Conservation (phyloP, 129 eudicot species). For the Sambucus nigra region DNA sequence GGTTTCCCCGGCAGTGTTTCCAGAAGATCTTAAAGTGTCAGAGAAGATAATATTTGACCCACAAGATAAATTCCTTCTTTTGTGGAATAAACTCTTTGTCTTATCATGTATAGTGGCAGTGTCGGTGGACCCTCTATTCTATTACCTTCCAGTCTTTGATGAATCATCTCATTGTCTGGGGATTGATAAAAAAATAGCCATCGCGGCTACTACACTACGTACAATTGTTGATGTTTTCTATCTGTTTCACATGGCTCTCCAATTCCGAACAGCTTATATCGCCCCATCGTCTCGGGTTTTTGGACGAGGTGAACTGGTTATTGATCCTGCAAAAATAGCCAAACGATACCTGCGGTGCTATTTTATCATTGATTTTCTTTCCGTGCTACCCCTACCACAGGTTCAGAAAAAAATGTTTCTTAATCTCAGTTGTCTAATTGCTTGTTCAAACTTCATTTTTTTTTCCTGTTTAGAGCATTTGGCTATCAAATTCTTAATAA, state of each 20-base stretch:
- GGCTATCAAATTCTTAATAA: too few relatives aligned
- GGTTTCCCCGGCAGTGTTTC: conserved; percentile 66
- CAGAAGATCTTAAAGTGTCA: conserved; percentile 83
- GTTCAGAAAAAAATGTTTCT: conserved; percentile 19
- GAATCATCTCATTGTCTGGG: conserved; percentile 40
- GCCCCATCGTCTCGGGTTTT: conserved; percentile 93
- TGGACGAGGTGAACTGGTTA: conserved; percentile 94
- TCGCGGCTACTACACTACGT: conserved; percentile 59
- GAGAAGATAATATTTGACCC: conserved; percentile 81
- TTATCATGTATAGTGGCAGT: conserved; percentile 70
- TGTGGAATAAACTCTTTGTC: conserved; percentile 63
- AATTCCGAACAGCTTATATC: conserved; percentile 80
- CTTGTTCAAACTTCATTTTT: too few relatives aligned
- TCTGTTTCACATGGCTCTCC: conserved; percentile 78
- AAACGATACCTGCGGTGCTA: conserved; percentile 63
- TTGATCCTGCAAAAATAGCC: conserved; percentile 75
- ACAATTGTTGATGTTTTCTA: conserved; percentile 68
- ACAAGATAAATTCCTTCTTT: conserved; percentile 73
- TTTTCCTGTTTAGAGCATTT: too few relatives aligned
- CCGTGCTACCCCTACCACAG: conserved; percentile 89
- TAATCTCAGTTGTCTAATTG: too few relatives aligned
- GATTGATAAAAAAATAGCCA: conserved; percentile 52
- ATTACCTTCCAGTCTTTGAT: conserved; percentile 69
- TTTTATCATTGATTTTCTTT: conserved; percentile 69
- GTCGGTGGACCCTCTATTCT: conserved; percentile 76